phyloP scores from a whole-genome alignment of 192 early-diverging fungal genomes.

The Helicostylum pulchrum region DNA sequence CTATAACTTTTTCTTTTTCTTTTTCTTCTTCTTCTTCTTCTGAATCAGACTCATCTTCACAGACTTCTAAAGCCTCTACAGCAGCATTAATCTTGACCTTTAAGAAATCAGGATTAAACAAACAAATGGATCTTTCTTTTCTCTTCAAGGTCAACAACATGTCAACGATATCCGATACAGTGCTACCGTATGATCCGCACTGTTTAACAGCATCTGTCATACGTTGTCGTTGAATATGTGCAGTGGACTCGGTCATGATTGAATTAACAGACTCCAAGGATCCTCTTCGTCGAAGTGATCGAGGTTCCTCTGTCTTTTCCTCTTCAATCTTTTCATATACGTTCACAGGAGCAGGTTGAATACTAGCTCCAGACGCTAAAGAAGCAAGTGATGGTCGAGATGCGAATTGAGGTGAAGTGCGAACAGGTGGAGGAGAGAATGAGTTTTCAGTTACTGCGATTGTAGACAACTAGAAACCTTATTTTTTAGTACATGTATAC shows the following conservation, averaged over 20 bases:
- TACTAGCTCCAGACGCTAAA: constrained; percentile 20
- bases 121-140: constrained; percentile 36
- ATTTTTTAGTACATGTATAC: too few relatives aligned
- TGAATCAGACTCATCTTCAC: constrained; percentile 8
- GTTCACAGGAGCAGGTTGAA: constrained; percentile 15
- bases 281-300: constrained; percentile 13
- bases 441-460: not conserved
- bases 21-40: constrained; percentile 5
- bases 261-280: constrained; percentile 32
- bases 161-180: constrained; percentile 33
- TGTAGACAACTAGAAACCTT: constrained; percentile 7
- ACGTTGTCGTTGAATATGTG: constrained; percentile 30
- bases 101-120: constrained; percentile 38
- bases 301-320: not conserved
- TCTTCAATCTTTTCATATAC: not conserved
- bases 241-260: constrained; percentile 31
- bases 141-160: constrained; percentile 32
- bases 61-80: constrained; percentile 30
- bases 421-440: constrained; percentile 1
- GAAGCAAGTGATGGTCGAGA: constrained; percentile 20
- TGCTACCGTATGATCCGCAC: constrained; percentile 6
- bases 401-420: constrained; percentile 2
- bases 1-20: not conserved
- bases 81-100: constrained; percentile 28
- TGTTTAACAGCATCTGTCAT: constrained; percentile 31